Conservation (phyloP, 352 stramenopile genomes). For the Pythium sukuiense region DNA sequence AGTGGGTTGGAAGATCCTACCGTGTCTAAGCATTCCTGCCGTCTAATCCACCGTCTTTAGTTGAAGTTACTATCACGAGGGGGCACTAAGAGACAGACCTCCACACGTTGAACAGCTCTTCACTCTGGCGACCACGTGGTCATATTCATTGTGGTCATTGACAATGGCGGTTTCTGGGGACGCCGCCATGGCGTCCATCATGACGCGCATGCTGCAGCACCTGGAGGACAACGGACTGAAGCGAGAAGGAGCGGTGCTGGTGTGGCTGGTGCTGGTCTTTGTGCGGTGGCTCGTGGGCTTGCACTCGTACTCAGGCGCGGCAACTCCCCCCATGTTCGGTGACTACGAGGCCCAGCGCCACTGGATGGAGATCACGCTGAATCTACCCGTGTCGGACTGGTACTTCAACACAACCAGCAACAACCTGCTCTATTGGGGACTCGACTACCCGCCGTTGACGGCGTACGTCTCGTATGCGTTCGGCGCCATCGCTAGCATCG, state of each 20-base stretch:
- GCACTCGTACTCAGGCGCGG: slow-evolving; percentile 81
- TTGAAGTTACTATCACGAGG: background rate
- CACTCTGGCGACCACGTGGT: slow-evolving; percentile 6
- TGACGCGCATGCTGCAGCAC: slow-evolving; percentile 47
- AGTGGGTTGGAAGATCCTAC: background rate
- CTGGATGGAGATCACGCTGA: slow-evolving; percentile 98
- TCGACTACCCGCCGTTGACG: slow-evolving; percentile 98
- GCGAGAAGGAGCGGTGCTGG: slow-evolving; percentile 40
- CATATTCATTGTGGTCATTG: background rate
- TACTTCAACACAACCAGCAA: slow-evolving; percentile 92
- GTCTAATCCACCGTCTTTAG: background rate
- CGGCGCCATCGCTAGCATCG: slow-evolving; percentile 65
- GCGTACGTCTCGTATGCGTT: slow-evolving; percentile 89
- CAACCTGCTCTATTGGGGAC: slow-evolving; percentile 96
- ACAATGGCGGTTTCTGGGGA: background rate
- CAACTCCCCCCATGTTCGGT: slow-evolving; percentile 87
- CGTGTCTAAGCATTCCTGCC: background rate
- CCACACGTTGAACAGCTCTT: background rate
- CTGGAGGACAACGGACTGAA: slow-evolving; percentile 60
- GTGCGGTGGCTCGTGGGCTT: slow-evolving; percentile 78
- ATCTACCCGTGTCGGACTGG: slow-evolving; percentile 93
- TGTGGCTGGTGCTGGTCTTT: slow-evolving; percentile 59
- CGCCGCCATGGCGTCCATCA: slow-evolving; percentile 28
- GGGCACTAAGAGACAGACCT: background rate
- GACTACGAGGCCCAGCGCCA: slow-evolving; percentile 99